Evolutionary conservation across 768 basidiomycete species (phyloP), one percentile per base, ranked within the genome.

Genomic region (Fistulinella prunicolor): DNA sequence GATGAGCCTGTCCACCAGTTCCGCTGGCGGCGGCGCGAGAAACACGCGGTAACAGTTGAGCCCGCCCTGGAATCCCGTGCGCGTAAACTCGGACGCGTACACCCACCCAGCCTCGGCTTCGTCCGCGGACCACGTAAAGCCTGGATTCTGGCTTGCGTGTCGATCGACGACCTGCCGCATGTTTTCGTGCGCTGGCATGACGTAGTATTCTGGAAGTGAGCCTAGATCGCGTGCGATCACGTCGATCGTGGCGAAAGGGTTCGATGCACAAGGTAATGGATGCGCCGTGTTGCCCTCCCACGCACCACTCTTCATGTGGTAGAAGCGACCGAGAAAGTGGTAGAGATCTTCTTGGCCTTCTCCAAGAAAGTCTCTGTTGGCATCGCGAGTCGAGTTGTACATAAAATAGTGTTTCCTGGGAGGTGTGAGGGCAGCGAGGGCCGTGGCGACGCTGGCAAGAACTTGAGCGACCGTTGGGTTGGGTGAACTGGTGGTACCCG

Each of bases 51-150:
- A 84, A 49, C 73, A 65, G 54, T 84, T 81, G 44, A 84, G 61
- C 22, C 78, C 81, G n/a, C 81, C 82, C 57, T 83, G 82, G 49
- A 84, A 84, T 1, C 83, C 81, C 2, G 78, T 80, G 35, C 73
- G 67, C 0, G 56, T 53, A 48, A 74, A 85, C 53, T 76, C 75
- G 19, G 69, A 54, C 2, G 74, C 71, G 55, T 81, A 83, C 10
- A 80, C 72, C 21, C 9, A 38, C 21, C 47, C 58, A 0, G 48
- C 61, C 12, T 81, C 70, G 40, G 78, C 79, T 1, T 66, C 71
- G 9, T 78, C 74, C 4, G 73, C 48, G 9, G 83, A 63, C 82
- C 82, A 85, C 51, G 60, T 28, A 23, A 52, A 42, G 17, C 20
- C 30, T 20, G 49, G 22, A 23, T 58, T 29, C 3, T 67, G 64